Conservation (phyloP, 208 protist genomes). For the Acanthamoeba castellanii region DNA sequence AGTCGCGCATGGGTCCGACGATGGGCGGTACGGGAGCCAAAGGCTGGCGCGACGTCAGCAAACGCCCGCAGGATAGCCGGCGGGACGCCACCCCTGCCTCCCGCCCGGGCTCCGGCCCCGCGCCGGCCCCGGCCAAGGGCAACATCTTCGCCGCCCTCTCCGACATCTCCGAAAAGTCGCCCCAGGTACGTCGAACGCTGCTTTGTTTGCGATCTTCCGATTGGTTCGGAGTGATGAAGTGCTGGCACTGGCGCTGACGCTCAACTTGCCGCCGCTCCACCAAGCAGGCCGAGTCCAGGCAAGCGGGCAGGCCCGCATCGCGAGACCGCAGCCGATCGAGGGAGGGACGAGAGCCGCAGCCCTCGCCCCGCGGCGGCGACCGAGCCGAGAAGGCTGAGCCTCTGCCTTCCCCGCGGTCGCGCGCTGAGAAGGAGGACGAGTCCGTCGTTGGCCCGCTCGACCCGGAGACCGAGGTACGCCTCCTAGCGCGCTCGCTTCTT, state of each 20-base stretch:
- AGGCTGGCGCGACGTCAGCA: conserved; percentile 37
- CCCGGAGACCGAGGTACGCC: not conserved
- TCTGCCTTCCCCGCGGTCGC: not conserved
- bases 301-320: not conserved
- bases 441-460: not conserved
- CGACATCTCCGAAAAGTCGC: not conserved
- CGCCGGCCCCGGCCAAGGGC: not conserved
- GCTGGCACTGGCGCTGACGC: too few relatives aligned
- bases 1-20: not conserved
- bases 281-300: not conserved
- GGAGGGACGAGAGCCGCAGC: not conserved
- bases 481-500: too few relatives aligned
- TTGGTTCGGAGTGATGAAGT: too few relatives aligned
- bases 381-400: not conserved
- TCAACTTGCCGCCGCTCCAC: not conserved
- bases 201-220: too few relatives aligned
- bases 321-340: conserved; percentile 17
- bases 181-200: too few relatives aligned
- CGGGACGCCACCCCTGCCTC: not conserved
- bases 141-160: conserved; percentile 59
- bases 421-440: not conserved
- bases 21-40: conserved; percentile 34
- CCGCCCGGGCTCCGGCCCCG: not conserved
- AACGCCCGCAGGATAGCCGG: conserved; percentile 38
- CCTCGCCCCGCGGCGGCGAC: not conserved